Evolutionary conservation across 352 stramenopile species (phyloP), one percentile per base, ranked within the genome.

Genomic region (Globisporangium cystogenes): DNA sequence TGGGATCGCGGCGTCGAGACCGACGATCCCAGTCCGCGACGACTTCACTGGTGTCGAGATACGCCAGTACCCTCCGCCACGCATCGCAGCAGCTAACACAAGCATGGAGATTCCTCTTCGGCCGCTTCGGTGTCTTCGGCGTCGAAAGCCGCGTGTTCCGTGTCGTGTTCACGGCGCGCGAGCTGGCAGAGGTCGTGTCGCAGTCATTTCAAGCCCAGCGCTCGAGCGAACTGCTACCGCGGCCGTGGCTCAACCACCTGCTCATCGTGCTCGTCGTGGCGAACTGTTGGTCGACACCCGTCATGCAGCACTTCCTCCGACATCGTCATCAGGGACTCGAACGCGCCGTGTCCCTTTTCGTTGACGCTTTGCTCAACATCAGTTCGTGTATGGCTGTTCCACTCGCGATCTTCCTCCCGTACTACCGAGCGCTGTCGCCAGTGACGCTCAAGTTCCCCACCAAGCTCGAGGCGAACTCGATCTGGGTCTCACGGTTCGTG

Each of bases 401-500:
- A 5, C 37, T 42, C 1, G 39, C n/a, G n/a, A 26, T 44, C 39
- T 24, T 26, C 18, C n/a, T 26, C 5, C n/a, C 39, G 39, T 44
- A 26, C 39, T 44, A 44, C n/a, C 4, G 7, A 1, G 51, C 51
- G 23, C 63, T 64, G 20, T 49, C 60, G 23, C 46, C 51, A 3
- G 53, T 40, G 20, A 55, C 20, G 1, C 61, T 53, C 26, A 52
- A 46, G 7, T 74, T 71, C 27, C 35, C 51, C 10, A 44, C 58
- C 18, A 23, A 53, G 40, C 37, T 72, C n/a, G 67, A 70, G 40
- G 44, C n/a, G 8, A 59, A 42, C 51, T 50, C 60, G 53, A 36
- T 65, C 16, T 65, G 49, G 53, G 57, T 67, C 39, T 43, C 46
- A 11, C 59, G 62, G 14, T 42, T 70, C 41, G 49, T 64, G 15